Evolutionary conservation across 768 basidiomycete species (phyloP).

Genomic region (Lactarius deliciosus): DNA sequence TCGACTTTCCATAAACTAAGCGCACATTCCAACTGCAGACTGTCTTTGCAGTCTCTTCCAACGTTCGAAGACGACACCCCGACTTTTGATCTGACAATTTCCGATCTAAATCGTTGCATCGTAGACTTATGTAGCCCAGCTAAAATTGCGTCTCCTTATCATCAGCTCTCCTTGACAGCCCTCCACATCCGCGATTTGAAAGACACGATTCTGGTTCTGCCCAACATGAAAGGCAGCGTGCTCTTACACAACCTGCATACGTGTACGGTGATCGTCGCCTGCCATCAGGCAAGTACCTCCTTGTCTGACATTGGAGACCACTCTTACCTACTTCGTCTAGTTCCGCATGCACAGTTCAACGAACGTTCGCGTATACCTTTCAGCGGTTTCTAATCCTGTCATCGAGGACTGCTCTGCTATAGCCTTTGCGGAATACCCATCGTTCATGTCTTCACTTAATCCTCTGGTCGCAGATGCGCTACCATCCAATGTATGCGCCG

Average conservation of each 20-base stretch:
- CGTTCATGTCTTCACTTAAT: constrained; percentile 29
- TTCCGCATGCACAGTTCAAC: constrained; percentile 85
- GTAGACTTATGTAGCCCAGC: constrained; percentile 51
- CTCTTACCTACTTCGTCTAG: constrained; percentile 40
- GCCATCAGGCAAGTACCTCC: constrained; percentile 66
- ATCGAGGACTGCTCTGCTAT: constrained; percentile 73
- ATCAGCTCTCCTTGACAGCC: constrained; percentile 46
- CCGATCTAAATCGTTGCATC: constrained; percentile 65
- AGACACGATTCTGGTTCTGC: constrained; percentile 64
- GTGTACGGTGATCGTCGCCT: constrained; percentile 68
- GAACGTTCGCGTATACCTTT: constrained; percentile 62
- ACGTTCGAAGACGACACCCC: constrained; percentile 33
- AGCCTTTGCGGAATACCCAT: constrained; percentile 65
- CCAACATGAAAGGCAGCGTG: constrained; percentile 65
- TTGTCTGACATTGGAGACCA: not conserved
- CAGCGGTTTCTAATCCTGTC: constrained; percentile 68
- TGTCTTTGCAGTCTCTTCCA: constrained; percentile 46
- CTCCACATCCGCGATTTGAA: constrained; percentile 63
- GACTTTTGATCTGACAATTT: constrained; percentile 59
- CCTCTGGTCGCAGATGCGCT: not conserved
- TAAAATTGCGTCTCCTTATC: constrained; percentile 1
- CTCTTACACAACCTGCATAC: constrained; percentile 61
- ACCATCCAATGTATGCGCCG: constrained; percentile 8
- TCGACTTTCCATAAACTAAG: constrained; percentile 45
- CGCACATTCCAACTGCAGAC: constrained; percentile 45